phyloP scores from a whole-genome alignment of 2,329 filamentous ascomycete species.

The Clarireedia monteithiana region DNA sequence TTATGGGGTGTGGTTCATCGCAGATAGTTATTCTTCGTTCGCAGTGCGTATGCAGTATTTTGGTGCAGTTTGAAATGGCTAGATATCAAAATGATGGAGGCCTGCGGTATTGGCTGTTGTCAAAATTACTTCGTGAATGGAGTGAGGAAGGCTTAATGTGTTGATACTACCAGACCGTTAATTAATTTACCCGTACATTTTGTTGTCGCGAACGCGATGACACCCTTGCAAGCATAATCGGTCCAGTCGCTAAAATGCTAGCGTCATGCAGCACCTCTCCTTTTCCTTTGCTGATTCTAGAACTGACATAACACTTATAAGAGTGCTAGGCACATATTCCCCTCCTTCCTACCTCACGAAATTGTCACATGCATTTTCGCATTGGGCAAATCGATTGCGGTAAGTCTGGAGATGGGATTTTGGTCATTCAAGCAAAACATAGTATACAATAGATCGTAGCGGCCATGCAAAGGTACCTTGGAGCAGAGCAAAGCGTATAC shows the following conservation, averaged over 20 bases:
- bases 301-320: not conserved
- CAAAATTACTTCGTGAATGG: slow-evolving; percentile 11
- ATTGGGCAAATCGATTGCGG: too few species aligned
- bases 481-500: not conserved
- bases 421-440: not conserved
- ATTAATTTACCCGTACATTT: not conserved
- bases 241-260: not conserved
- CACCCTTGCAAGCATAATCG: slow-evolving; percentile 5
- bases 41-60: slow-evolving; percentile 1
- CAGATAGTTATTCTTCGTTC: slow-evolving; percentile 6
- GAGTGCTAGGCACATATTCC: too few species aligned
- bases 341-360: too few species aligned
- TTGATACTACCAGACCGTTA: slow-evolving; percentile 11
- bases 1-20: slow-evolving; percentile 21
- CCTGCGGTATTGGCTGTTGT: not conserved
- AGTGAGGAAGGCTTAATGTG: slow-evolving; percentile 13
- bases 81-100: not conserved
- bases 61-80: too few species aligned
- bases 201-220: slow-evolving; percentile 9
- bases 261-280: slow-evolving; percentile 4
- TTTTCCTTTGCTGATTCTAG: not conserved
- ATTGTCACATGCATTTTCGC: too few species aligned
- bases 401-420: too few species aligned
- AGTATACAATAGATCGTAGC: not conserved
- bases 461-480: not conserved